A percentile compares a stretch with the other conserved stretches of the same genome.
phyloP scores from a whole-genome alignment of 345 rosid species.

The Ceriops decandra region DNA sequence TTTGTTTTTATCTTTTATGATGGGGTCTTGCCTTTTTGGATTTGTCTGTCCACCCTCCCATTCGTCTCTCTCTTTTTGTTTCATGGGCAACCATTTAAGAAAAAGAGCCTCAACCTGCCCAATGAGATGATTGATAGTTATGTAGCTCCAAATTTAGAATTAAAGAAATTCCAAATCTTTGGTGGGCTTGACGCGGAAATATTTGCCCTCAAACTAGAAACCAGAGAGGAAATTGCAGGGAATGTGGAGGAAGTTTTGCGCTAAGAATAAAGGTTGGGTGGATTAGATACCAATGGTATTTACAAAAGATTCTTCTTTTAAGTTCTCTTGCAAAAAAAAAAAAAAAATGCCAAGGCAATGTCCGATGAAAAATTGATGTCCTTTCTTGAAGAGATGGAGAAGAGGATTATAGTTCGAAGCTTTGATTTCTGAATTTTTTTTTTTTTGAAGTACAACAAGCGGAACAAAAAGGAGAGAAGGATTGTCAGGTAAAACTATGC shows the following conservation, averaged over 20 bases:
- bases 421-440: not conserved
- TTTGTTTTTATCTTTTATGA: not conserved
- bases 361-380: not conserved
- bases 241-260: not conserved
- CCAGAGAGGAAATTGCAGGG: not conserved
- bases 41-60: not conserved
- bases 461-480: not conserved
- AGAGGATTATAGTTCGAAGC: not conserved
- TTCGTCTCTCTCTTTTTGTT: not conserved
- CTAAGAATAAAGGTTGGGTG: not conserved
- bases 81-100: not conserved
- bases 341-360: not conserved
- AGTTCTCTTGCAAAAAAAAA: constrained; percentile 7
- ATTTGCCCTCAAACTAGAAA: not conserved
- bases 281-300: not conserved
- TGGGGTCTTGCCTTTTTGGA: not conserved
- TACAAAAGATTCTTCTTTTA: constrained; percentile 12
- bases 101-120: constrained; percentile 1
- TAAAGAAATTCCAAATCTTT: not conserved
- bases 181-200: not conserved
- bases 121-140: constrained; percentile 2
- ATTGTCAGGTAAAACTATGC: constrained; percentile 36
- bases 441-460: not conserved
- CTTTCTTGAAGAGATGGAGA: constrained; percentile 5
- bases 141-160: constrained; percentile 3